Base-by-base conservation (phyloP, 352 stramenopile species). In the Pythium sp. region DNA sequence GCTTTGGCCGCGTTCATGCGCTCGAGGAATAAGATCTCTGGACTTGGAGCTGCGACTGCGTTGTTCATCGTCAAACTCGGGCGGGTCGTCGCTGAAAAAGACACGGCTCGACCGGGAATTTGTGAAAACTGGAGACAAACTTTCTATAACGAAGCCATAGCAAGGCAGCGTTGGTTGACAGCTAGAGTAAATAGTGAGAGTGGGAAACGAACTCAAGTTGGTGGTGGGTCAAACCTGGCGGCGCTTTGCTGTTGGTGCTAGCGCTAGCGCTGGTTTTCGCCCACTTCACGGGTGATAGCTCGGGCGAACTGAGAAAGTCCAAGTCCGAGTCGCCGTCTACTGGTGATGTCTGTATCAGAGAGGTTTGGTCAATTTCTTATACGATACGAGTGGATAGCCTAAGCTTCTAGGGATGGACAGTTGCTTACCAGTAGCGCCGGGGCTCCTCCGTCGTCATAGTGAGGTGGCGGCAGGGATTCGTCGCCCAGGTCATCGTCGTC, bases 111-210 rank as follows among this genome's bases (percentile, higher is more conserved):
- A 7, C 3, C 59, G 43, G 22, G 49, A 38, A 20, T 59, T 67
- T 5, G 60, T 26, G n/a, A 76, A 69, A 26, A 74, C 66, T 8
- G 72, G 72, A 4, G 72, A 79, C 28, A 54, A 54, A n/a, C 72
- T 71, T 3, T 49, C 36, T 65, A 34, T 6, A 36, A 14, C 46
- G 41, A 4, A 32, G 2, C 30, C 30, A 32, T 32, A 32, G 30
- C 30, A 32, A 32, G 30, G 5, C 53, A 34, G 32, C 20, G 24
- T 8, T 11, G 5, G 14, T n/a, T 18, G 15, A 20, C 30, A 58
- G 26, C 34, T 36, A 14, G 46, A 9, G 11, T 58, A 54, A 5
- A 28, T n/a, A 14, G 30, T 32, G 26, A 22, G 4, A n/a, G 38
- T 54, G 47, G 18, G 15, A 5, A 26, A 32, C 6, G 11, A 22